Percentiles rank a stretch among this genome's conserved stretches.
Conservation (phyloP, 2,329 filamentous ascomycete genomes). For the Aspergillus texensis region DNA sequence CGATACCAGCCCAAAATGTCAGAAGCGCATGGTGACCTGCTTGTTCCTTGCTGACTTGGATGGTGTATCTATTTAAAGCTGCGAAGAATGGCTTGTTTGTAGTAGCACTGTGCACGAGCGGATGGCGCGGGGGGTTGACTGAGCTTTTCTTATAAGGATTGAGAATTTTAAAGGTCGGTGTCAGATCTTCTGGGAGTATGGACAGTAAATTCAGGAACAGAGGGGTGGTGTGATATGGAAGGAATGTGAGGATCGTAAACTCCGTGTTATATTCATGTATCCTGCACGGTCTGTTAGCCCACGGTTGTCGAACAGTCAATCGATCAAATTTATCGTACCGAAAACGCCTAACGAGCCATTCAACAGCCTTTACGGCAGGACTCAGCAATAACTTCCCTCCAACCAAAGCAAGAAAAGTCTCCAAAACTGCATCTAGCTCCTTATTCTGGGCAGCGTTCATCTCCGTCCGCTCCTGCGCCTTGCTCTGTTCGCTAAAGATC, state of each 20-base stretch:
- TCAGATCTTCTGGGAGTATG: conserved; percentile 75
- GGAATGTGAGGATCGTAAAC: conserved; percentile 77
- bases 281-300: conserved; percentile 49
- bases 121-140: conserved; percentile 74
- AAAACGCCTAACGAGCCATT: conserved; percentile 93
- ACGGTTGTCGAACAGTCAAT: background rate
- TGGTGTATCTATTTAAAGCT: conserved; percentile 74
- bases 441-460: conserved; percentile 81
- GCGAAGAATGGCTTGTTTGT: conserved; percentile 77
- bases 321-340: conserved; percentile 57
- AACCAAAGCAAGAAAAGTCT: conserved; percentile 79
- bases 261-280: conserved; percentile 89
- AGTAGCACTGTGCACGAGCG: conserved; percentile 80
- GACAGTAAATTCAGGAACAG: conserved; percentile 84
- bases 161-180: conserved; percentile 78
- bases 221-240: conserved; percentile 87
- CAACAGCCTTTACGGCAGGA: conserved; percentile 85
- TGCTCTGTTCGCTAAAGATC: conserved; percentile 93
- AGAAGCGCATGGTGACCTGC: conserved; percentile 77
- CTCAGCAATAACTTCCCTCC: conserved; percentile 77
- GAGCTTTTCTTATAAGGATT: conserved; percentile 81
- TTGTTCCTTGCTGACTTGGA: conserved; percentile 70
- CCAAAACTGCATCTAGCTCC: conserved; percentile 75
- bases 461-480: conserved; percentile 81
- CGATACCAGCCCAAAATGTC: conserved; percentile 88